Evolutionary conservation across 306 rosid species (phyloP).

Genomic region (Rubus parviflorus): DNA sequence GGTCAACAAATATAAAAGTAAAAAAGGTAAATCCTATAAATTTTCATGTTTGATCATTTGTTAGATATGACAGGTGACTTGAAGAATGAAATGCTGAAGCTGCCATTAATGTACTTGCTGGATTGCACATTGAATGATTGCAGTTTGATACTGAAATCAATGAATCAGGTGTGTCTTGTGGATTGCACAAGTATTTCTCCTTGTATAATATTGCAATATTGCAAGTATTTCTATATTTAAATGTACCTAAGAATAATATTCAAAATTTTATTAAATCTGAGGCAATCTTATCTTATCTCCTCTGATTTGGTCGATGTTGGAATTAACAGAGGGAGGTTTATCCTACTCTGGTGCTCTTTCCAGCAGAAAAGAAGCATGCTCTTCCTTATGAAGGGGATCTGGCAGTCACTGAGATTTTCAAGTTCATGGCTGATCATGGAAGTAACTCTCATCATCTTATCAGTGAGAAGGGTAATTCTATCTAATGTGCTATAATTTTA

Average conservation of each 20-base stretch:
- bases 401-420: conserved; percentile 66
- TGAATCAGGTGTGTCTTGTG: conserved; percentile 61
- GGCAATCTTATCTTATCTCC: not conserved
- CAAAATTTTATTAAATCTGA: not conserved
- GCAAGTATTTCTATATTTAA: not conserved
- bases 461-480: conserved; percentile 60
- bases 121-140: conserved; percentile 93
- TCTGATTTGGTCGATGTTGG: conserved; percentile 23
- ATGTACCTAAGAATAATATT: not conserved
- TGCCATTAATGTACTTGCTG: conserved; percentile 76
- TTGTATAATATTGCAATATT: not conserved
- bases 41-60: conserved; percentile 18
- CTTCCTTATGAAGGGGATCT: conserved; percentile 69
- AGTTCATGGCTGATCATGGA: conserved; percentile 77
- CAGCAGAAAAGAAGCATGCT: conserved; percentile 67
- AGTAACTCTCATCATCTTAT: conserved; percentile 54
- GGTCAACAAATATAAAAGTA: not conserved
- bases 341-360: conserved; percentile 83
- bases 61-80: conserved; percentile 49
- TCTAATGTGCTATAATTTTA: not conserved
- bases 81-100: conserved; percentile 43
- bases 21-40: not conserved
- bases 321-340: conserved; percentile 76
- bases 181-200: not conserved
- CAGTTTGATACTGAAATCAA: conserved; percentile 59